Percentiles rank a stretch among this genome's conserved stretches.
phyloP scores from a whole-genome alignment of 495 filamentous ascomycete genomes.

The Penicillium pancosmium region DNA sequence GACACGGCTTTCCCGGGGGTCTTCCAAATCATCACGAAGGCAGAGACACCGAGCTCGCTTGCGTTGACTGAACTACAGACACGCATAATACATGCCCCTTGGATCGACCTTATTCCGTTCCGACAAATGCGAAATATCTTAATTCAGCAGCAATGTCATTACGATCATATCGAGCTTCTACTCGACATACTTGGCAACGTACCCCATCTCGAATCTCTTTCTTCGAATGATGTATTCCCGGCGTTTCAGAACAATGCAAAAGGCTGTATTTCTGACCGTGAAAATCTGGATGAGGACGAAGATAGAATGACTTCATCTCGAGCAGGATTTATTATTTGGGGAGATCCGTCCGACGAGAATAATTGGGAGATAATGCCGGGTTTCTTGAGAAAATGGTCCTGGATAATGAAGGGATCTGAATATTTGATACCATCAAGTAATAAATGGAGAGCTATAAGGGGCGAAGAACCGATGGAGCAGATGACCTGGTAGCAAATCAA shows the following conservation, averaged over 20 bases:
- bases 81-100: neutral
- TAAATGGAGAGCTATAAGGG: neutral
- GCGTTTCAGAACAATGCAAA: neutral
- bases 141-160: neutral
- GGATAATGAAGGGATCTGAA: neutral
- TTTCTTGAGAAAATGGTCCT: neutral
- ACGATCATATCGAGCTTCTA: neutral
- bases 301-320: neutral
- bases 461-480: neutral
- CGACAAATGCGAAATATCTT: neutral
- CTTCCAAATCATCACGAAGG: neutral
- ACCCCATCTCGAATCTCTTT: neutral
- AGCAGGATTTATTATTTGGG: neutral
- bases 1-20: neutral
- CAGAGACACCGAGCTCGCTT: constrained; percentile 1
- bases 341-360: neutral
- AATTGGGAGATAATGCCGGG: neutral
- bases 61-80: neutral
- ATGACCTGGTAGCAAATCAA: neutral
- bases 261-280: neutral
- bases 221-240: neutral
- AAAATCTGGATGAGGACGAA: neutral
- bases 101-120: neutral
- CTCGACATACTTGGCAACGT: neutral
- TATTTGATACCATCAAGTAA: neutral